A percentile compares a stretch with the other conserved stretches of the same genome.
Evolutionary conservation across 2,329 filamentous ascomycete genomes (phyloP).

Genomic region (Monosporascus sp.): DNA sequence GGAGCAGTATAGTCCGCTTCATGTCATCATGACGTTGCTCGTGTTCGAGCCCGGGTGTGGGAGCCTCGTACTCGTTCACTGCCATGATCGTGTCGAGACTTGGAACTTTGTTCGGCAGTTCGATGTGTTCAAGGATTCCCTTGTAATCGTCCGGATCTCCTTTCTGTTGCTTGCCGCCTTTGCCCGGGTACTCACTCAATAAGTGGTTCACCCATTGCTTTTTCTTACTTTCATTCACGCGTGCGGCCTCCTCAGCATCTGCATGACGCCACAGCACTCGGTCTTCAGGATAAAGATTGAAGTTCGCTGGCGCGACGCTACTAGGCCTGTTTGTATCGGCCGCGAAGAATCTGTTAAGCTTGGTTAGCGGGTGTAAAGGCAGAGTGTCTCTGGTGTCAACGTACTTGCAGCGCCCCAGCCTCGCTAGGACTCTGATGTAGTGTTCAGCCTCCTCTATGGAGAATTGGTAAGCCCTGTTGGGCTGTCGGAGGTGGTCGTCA

Average conservation of each 20-base stretch:
- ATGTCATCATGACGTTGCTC: background rate
- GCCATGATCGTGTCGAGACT: no score
- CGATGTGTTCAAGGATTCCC: no score
- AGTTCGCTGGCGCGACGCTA: conserved; percentile 13
- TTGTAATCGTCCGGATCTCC: no score
- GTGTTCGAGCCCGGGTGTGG: no score
- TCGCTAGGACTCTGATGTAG: conserved; percentile 10
- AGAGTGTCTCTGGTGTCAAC: conserved; percentile 4
- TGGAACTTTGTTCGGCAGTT: no score
- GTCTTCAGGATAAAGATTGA: conserved; percentile 23
- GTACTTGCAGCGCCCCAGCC: conserved; percentile 21
- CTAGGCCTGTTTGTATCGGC: background rate
- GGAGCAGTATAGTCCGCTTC: background rate
- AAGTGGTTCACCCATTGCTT: conserved; percentile 1
- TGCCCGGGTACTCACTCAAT: background rate
- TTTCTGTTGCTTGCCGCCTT: no score
- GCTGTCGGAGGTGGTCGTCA: conserved; percentile 10
- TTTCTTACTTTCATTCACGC: conserved; percentile 1
- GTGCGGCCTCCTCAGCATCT: background rate
- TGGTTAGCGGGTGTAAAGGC: conserved; percentile 7
- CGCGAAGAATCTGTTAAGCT: conserved; percentile 8
- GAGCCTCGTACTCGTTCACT: no score
- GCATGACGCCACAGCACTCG: conserved; percentile 24
- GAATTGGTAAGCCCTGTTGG: conserved; percentile 25
- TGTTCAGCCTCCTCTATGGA: conserved; percentile 16